phyloP scores from a whole-genome alignment of 805 yeast species.

The Hanseniaspora jakobsenii region DNA sequence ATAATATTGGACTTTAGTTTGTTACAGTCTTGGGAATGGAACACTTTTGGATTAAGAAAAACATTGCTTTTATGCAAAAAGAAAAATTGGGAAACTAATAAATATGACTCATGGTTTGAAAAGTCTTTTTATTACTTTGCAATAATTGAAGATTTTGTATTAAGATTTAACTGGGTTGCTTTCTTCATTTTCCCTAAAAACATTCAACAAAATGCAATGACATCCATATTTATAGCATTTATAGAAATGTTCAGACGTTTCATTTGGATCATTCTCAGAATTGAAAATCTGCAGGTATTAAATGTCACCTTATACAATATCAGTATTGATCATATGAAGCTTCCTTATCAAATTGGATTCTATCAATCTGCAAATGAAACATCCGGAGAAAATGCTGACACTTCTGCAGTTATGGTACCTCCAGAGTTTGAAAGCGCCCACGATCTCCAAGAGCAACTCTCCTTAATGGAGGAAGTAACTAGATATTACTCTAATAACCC shows the following conservation, averaged over 20 bases:
- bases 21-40: conserved; percentile 46
- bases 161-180: conserved; percentile 86
- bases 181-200: conserved; percentile 67
- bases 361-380: background rate
- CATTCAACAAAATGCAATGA: conserved; percentile 75
- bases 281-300: conserved; percentile 92
- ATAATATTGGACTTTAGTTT: conserved; percentile 92
- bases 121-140: conserved; percentile 56
- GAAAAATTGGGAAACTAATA: conserved; percentile 28
- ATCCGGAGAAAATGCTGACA: background rate
- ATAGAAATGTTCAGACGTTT: conserved; percentile 76
- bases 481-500: conserved; percentile 12
- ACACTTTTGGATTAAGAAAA: conserved; percentile 51
- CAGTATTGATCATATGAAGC: conserved; percentile 60
- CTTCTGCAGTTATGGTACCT: background rate
- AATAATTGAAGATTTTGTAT: conserved; percentile 55
- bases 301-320: conserved; percentile 80
- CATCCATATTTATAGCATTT: conserved; percentile 70
- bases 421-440: conserved; percentile 3
- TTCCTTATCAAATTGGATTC: conserved; percentile 54
- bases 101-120: conserved; percentile 21
- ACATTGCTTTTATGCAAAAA: conserved; percentile 50
- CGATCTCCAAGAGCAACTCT: conserved; percentile 8
- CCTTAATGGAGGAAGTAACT: conserved; percentile 12
- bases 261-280: conserved; percentile 81